A percentile compares a stretch with the other conserved stretches of the same genome.
phyloP scores from a whole-genome alignment of 2,329 filamentous ascomycete genomes.

The Monosporascus sp. region DNA sequence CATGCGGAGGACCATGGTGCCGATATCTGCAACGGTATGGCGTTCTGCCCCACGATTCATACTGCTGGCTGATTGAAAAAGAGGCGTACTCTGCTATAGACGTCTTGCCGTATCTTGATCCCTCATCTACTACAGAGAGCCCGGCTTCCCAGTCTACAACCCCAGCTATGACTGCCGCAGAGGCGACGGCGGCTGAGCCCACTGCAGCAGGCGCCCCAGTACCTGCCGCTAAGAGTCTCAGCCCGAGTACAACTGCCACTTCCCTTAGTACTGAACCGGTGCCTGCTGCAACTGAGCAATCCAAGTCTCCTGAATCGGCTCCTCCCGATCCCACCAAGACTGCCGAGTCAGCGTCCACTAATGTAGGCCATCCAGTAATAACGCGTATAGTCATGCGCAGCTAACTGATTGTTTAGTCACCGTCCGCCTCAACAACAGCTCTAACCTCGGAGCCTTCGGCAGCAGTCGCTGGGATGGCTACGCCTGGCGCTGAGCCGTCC shows the following conservation, averaged over 20 bases:
- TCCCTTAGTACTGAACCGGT: too few relatives aligned
- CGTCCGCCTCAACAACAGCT: not conserved
- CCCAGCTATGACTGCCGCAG: not conserved
- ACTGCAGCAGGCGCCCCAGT: not conserved
- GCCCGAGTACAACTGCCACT: not conserved
- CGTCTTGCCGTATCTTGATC: too few relatives aligned
- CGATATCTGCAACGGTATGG: conserved; percentile 26
- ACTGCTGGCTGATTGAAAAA: too few relatives aligned
- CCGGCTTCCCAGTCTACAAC: not conserved
- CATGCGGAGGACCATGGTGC: conserved; percentile 19
- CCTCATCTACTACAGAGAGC: not conserved
- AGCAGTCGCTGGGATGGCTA: not conserved
- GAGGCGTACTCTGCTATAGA: too few relatives aligned
- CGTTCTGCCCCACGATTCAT: not conserved
- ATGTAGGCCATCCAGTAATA: not conserved
- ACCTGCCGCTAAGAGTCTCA: not conserved
- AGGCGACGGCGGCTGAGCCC: not conserved
- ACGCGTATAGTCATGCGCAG: not conserved
- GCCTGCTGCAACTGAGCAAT: not conserved
- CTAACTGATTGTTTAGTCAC: conserved; percentile 1
- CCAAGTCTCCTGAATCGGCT: not conserved
- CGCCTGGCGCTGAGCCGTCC: not conserved
- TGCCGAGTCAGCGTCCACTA: not conserved
- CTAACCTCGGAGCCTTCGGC: not conserved
- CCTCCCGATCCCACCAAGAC: not conserved